Evolutionary conservation across 2,329 filamentous ascomycete species (phyloP).

Genomic region (Cladosporium sp.): DNA sequence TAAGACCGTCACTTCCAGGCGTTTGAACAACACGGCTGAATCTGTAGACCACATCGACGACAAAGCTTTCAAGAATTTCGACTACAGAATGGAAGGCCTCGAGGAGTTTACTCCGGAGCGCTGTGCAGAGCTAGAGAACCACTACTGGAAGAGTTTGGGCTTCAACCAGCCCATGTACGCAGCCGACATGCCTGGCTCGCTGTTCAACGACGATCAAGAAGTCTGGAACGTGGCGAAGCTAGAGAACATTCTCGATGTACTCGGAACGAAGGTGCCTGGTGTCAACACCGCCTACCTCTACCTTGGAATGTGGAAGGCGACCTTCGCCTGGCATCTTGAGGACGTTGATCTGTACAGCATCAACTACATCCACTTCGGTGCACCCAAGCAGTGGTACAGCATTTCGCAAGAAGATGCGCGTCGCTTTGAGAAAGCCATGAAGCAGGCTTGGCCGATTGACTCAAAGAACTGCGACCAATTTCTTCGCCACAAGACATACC

Average conservation of each 20-base stretch:
- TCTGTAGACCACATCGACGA: slow-evolving; percentile 77
- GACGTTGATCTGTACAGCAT: slow-evolving; percentile 99
- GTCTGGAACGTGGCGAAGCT: slow-evolving; percentile 93
- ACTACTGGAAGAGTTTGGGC: slow-evolving; percentile 95
- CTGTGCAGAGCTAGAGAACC: slow-evolving; percentile 87
- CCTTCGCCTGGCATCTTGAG: slow-evolving; percentile 97
- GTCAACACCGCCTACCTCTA: slow-evolving; percentile 98
- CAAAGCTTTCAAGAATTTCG: slow-evolving; percentile 80
- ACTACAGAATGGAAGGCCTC: slow-evolving; percentile 76
- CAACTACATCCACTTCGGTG: slow-evolving; percentile 98
- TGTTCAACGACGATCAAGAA: slow-evolving; percentile 80
- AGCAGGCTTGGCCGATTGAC: slow-evolving; percentile 85
- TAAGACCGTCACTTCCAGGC: slow-evolving; percentile 73
- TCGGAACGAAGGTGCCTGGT: slow-evolving; percentile 91
- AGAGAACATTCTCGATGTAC: slow-evolving; percentile 84
- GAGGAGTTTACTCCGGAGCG: slow-evolving; percentile 86
- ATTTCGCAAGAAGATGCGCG: slow-evolving; percentile 93
- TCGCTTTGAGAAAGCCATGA: slow-evolving; percentile 92
- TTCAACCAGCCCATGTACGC: slow-evolving; percentile 94
- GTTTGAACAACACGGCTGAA: slow-evolving; percentile 78
- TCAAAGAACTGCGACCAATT: slow-evolving; percentile 96
- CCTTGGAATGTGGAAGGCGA: slow-evolving; percentile 99
- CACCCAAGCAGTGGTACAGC: slow-evolving; percentile 99
- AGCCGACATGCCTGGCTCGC: slow-evolving; percentile 89
- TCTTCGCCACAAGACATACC: slow-evolving; percentile 91